Base-by-base conservation (phyloP, 1,284 basidiomycete species). In the Athelia sp. region DNA sequence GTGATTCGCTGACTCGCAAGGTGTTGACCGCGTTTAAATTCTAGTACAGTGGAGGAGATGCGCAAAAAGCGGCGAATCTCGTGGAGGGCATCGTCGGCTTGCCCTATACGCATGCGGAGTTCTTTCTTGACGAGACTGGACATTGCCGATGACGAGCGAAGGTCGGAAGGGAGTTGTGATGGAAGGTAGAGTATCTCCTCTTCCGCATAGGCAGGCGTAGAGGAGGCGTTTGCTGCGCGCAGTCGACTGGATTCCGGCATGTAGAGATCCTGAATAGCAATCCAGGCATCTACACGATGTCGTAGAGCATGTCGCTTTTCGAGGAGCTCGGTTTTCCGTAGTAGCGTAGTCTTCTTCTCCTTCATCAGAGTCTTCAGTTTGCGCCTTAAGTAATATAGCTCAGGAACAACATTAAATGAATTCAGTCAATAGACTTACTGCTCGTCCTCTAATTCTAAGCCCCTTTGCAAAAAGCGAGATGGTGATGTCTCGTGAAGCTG, bases 381-480 rank as follows among this genome's bases (percentile, higher is more conserved):
- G 15, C 15, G 36, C n/a, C 36, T 40, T 8, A n/a, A 26, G 10
- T n/a, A 51, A 23, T 40, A 36, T 13, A 48, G n/a, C 21, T 21
- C 10, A 38, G 45, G 10, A 11, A n/a, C 17, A 15, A 17, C n/a
- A n/a, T 22, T 43, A 26, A 6, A 13, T 29, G 4, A 13, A 38
- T n/a, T n/a, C 9, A 43, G 3, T 17, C n/a, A n/a, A n/a, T n/a
- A n/a, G 15, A 49, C 57, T 48, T 29, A 56, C 57, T 58, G 57
- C 21, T 38, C 35, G 14, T 56, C 53, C 32, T 58, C 55, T 2
- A 58, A 23, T 6, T 55, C 55, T 6, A 58, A 40, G 2, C 53
- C 55, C 14, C 40, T 22, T 2, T 44, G 38, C 18, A 58, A 17
- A 29, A 58, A 50, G 4, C 29, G 32, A 9, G 47, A 46, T 11